Evolutionary conservation across 75 land plant species (phyloP), one percentile per base, ranked within the genome.

Genomic region (Adiantum capillusveneris): DNA sequence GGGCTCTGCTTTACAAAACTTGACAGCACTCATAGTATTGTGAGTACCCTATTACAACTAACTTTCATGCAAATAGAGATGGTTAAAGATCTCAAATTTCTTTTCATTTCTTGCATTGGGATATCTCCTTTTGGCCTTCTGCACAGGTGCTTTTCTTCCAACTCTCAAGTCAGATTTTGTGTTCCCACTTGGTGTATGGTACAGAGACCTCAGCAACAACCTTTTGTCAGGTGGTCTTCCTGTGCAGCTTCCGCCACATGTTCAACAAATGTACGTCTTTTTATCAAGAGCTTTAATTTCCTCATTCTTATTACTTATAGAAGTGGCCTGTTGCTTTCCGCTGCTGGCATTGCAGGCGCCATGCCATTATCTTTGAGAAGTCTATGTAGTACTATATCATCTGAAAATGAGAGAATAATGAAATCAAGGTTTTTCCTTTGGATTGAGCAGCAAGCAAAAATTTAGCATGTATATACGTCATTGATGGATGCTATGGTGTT

Each of bases 191-290:
- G 55, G 25, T 53, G 55, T 53, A 53, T 86, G 72, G 73, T 79
- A 68, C 94, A 92, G 97, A 75, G 97, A 88, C 67, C 17, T 92
- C 63, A 87, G 89, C 75, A 71, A 79, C 43, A 92, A 92, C 81
- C 82, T 82, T 37, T 65, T 92, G 55, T 68, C 69, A 49, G 80
- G 78, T 29, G 64, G 65, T 30, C 72, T 88, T 44, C 97, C 97
- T 25, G 78, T 80, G 46, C 86, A 92, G 48, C 81, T 92, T 63
- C 97, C 97, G 22, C 89, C 94, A 11, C 78, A 80, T 71, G 64
- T 68, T 5, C 29, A 45, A 39, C 52, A 78, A 53, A 56, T 92
- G 97, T 92, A 75, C 80, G 97, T 75, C 17, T 27, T n/a, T 34
- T 29, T 53, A 9, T 34, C 9, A n/a, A n/a, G n/a, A n/a, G n/a